Evolutionary conservation across 1,284 basidiomycete genomes (phyloP), one percentile per base, ranked within the genome.

Genomic region (Cryptococcus deneoformans): DNA sequence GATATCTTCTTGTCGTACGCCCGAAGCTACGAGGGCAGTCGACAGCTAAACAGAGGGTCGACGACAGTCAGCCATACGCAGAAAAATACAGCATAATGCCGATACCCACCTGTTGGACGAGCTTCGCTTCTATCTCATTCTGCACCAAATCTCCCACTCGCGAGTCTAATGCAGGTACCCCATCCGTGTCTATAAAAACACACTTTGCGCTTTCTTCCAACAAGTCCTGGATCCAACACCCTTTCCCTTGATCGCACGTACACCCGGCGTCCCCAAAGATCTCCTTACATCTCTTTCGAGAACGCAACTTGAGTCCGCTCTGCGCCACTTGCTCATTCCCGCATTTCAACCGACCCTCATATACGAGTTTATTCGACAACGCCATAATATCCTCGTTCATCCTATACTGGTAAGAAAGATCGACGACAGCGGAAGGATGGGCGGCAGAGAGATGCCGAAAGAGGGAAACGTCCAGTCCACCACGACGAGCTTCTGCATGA

Each of bases 361-460:
- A 99, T 14, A 98, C 88, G 39, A 99, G 83, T 56, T 82, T 83
- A 73, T 99, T 99, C 5, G 92, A 93, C 10, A 99, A 79, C 7
- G 84, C 72, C 95, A 98, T 99, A 71, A 99, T 98, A 59, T 96
- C 92, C 56, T 84, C 85, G 74, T 95, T 97, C 95, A 99, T 99
- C 53, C 96, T 83, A 73, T 99, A 99, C 72, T 99, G 95, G 53
- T 87, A 82, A 0, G 85, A 83, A 37, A 99, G 82, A 63, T 93
- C 87, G 16, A 89, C 84, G 45, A 97, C 88, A 1, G 92, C 86
- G 20, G 85, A 77, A 0, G 91, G 90, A 68, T 97, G 90, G 0
- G 88, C 86, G 47, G 92, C 87, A 0, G 89, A 91, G 3, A 99
- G 83, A 1, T 87, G 82, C 50, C 89, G 86, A 81, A 99, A 99